Evolutionary conservation across 371 early-diverging fungal genomes (phyloP), one percentile per base, ranked within the genome.

Genomic region (Rhizopus arrhizus): DNA sequence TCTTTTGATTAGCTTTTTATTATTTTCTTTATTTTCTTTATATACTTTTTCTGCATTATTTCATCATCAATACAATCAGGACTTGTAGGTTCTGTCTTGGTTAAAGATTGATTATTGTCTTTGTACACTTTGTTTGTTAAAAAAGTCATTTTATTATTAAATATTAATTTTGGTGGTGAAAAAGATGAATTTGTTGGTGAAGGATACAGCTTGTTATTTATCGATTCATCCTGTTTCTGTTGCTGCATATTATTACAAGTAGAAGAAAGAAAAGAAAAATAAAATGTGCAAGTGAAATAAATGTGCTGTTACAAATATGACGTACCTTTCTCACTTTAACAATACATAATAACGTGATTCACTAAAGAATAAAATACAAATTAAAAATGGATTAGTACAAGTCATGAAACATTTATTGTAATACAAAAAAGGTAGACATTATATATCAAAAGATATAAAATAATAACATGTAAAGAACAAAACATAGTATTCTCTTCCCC

Each of bases 31-130:
- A 15, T 40, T 49, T 22, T 36, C 11, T 35, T 13, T 29, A 58
- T 70, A 67, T 63, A 78, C 78, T 78, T 74, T 70, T 66, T 64
- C 32, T 73, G 74, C 36, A 70, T 61, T 36, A 69, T 60, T 49
- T 78, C 78, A 43, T 74, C 73, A 22, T 78, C 75, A 48, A 69
- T 49, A 41, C 64, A 70, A 54, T 59, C 61, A n/a, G 68, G 61
- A 49, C 68, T 66, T 40, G 64, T 62, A 10, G 68, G 64, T 16
- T 61, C 53, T 29, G 60, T 56, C 11, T 53, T 50, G 15, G 53
- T 43, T 41, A 43, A 6, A 43, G 43, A 15, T 4, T 48, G 48
- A 15, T 10, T 8, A 29, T 28, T 10, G 9, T 28, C 12, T 2
- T 48, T 48, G 48, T 48, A 48, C 5, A 29, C 7, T 48, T 6